Percentiles rank a stretch among this genome's conserved stretches.
Conservation (phyloP, 2,329 filamentous ascomycete genomes). For the Cytospora schulzeri region DNA sequence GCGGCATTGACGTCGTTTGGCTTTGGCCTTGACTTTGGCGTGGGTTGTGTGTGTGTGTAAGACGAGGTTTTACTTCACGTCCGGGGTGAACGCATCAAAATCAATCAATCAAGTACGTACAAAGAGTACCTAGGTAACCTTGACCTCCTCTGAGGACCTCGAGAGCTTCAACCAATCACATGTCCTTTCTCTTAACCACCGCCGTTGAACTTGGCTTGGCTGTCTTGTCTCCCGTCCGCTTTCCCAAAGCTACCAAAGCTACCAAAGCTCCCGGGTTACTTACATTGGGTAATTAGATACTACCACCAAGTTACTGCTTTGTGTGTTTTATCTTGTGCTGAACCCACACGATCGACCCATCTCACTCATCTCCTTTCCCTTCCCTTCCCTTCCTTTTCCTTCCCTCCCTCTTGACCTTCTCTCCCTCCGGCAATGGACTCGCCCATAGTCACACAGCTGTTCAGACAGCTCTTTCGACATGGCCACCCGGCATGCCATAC, state of each 20-base stretch:
- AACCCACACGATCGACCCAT: background rate
- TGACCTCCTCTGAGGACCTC: no score
- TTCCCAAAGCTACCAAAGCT: no score
- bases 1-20: slow-evolving; percentile 13
- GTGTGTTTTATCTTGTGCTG: background rate
- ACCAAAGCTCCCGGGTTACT: background rate
- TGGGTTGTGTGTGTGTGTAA: slow-evolving; percentile 8
- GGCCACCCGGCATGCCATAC: slow-evolving; percentile 62
- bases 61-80: slow-evolving; percentile 1
- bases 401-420: background rate
- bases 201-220: no score
- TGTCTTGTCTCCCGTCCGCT: no score
- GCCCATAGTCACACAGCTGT: slow-evolving; percentile 73
- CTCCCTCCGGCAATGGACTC: slow-evolving; percentile 73
- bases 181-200: background rate
- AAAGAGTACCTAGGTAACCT: no score
- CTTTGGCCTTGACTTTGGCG: no score
- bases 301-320: no score
- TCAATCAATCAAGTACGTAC: background rate
- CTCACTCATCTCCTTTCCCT: background rate
- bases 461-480: slow-evolving; percentile 79
- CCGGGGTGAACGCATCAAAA: background rate
- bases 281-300: no score
- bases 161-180: slow-evolving; percentile 20
- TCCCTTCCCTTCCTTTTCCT: background rate